Base-by-base conservation (phyloP, 202 grass and related monocot species). In the Panicum hallii region DNA sequence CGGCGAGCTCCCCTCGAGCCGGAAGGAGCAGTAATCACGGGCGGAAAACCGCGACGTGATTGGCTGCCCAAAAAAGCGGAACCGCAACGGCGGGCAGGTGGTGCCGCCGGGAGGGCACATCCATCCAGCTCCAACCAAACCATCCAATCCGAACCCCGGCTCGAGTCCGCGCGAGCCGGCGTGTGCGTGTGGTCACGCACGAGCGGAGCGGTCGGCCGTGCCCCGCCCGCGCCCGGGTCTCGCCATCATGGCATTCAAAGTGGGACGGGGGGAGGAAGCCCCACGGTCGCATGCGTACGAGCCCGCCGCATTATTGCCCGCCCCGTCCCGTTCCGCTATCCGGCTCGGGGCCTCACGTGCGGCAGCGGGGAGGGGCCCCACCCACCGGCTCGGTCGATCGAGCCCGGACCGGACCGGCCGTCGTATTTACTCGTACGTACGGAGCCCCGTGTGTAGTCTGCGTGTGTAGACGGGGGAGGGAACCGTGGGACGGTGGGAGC, bases 231-330 rank as follows among this genome's bases (percentile, higher is more conserved):
- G 36, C 28, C 19, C 14, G 9, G 32, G 32, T 58, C 55, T 77
- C 74, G 78, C 88, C 72, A 82, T 82, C 78, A 82, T 43, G 23
- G 73, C 88, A 78, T 86, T 86, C 74, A 83, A 86, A 78, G 73
- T 77, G 72, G 83, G 48, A 82, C 71, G 64, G 66, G 47, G 47
- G 12, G 44, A 12, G 54, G 63, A 19, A 72, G 88, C 55, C 78
- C 72, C 83, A 89, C 78, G 46, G 88, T 71, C 77, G 32, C 73
- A 52, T 48, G 71, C 86, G 32, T 45, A 58, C 77, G 23, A 9
- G 48, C 53, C 22, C 36, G 28, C 7, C 54, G 42, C 70, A 19
- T 85, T 40, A 84, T 79, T 50, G 64, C 47, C 26, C 44, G n/a
- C 44, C 44, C 58, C 57, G 9, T 26, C 22, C 63, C 72, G 71